These are phyloP conservation scores for Penicillium sp. DNA, from an alignment of 2,329 filamentous ascomycete species.

Conservation along the genomic window DNA sequence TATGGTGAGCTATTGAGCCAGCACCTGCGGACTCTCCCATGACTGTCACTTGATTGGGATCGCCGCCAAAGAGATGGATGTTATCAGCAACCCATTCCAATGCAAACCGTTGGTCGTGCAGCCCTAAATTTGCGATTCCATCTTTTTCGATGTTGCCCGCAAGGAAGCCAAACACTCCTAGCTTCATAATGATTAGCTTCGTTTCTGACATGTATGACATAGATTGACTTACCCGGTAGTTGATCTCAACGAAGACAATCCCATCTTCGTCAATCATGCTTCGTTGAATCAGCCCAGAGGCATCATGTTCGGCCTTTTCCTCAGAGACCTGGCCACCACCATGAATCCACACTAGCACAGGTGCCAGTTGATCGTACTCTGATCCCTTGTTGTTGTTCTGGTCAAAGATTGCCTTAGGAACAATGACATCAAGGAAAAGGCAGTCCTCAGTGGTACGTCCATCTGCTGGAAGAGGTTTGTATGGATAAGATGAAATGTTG, in stretches of 20 bases:
- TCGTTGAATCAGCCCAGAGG: neutral
- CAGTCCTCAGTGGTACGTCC: neutral
- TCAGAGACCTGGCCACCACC: neutral
- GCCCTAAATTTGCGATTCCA: slow-evolving; percentile 2
- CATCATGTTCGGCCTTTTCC: neutral
- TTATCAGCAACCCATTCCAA: slow-evolving; percentile 13
- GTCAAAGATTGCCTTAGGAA: neutral
- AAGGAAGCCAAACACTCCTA: neutral
- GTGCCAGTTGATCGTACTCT: neutral
- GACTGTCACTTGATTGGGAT: neutral
- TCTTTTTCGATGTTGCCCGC: neutral
- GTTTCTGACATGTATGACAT: neutral
- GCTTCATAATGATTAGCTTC: neutral
- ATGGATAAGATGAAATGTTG: neutral
- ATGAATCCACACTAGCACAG: neutral
- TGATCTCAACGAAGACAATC: neutral
- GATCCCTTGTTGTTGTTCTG: no score
- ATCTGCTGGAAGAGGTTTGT: neutral
- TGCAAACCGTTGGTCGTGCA: slow-evolving; percentile 11
- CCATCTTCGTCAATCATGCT: neutral
- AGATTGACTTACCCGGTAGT: neutral
- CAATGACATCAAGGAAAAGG: neutral
- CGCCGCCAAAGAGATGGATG: slow-evolving; percentile 11
- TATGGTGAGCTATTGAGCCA: neutral
- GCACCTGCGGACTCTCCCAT: neutral